Conservation (phyloP, 768 basidiomycete species). For the Hypholoma sublateritium region DNA sequence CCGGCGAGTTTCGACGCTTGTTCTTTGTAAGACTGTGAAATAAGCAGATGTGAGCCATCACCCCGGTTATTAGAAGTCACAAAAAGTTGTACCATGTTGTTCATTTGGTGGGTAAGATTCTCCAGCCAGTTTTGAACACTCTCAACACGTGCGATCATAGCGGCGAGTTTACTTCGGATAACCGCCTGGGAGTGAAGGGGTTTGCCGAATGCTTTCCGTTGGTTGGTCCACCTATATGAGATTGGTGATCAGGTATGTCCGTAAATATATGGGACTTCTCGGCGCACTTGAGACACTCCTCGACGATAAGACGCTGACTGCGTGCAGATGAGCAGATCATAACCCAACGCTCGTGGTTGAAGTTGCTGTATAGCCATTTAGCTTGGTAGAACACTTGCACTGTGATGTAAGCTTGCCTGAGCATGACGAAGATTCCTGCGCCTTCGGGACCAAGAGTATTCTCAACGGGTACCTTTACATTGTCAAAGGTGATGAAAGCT, state of each 20-base stretch:
- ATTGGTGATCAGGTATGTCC: conserved; percentile 2
- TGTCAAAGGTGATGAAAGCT: conserved; percentile 72
- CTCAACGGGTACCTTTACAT: conserved; percentile 80
- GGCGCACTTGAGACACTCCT: conserved; percentile 50
- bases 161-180: conserved; percentile 84
- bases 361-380: conserved; percentile 54
- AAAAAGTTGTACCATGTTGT: conserved; percentile 57
- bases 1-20: conserved; percentile 76
- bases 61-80: neutral
- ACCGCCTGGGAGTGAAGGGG: conserved; percentile 82
- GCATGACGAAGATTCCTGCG: conserved; percentile 57
- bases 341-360: conserved; percentile 86
- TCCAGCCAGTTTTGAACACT: conserved; percentile 85
- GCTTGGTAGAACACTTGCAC: neutral
- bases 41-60: neutral
- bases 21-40: conserved; percentile 61
- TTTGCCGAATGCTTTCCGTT: conserved; percentile 90
- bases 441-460: conserved; percentile 84
- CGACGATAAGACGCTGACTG: conserved; percentile 57
- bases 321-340: conserved; percentile 78
- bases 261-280: conserved; percentile 3
- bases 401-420: conserved; percentile 31
- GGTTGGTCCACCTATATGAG: conserved; percentile 68
- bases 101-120: conserved; percentile 84
- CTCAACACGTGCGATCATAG: conserved; percentile 64